Evolutionary conservation across 768 basidiomycete species (phyloP).

Genomic region (Russula virescens): DNA sequence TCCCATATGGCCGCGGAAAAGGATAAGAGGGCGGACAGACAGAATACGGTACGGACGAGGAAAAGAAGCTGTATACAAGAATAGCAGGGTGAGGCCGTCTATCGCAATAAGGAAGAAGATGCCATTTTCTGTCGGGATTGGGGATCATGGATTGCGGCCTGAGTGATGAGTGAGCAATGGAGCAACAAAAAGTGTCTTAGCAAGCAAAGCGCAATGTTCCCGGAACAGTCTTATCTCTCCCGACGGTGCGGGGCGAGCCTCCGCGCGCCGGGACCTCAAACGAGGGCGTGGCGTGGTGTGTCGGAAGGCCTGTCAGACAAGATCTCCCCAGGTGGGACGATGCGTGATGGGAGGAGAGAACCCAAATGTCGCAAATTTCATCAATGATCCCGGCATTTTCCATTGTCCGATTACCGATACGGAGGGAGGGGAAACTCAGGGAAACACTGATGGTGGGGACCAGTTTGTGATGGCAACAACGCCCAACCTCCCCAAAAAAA

Average conservation of each 20-base stretch:
- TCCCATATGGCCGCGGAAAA: neutral
- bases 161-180: too few relatives aligned
- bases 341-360: neutral
- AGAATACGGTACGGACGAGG: too few relatives aligned
- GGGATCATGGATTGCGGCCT: conserved; percentile 1
- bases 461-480: conserved; percentile 8
- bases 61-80: neutral
- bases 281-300: too few relatives aligned
- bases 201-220: conserved; percentile 1
- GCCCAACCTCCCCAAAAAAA: neutral
- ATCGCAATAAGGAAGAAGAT: neutral
- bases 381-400: neutral
- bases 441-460: neutral
- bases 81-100: neutral
- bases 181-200: too few relatives aligned
- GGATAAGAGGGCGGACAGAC: neutral
- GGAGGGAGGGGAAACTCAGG: neutral
- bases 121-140: neutral
- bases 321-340: too few relatives aligned
- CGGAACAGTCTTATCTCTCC: conserved; percentile 15
- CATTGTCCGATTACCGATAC: neutral
- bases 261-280: neutral
- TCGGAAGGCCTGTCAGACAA: too few relatives aligned
- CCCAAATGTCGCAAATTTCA: neutral
- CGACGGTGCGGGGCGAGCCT: conserved; percentile 1